These are phyloP conservation scores for Solanum aculeatissimum DNA, from an alignment of 305 asterid species.

Conservation along the genomic window DNA sequence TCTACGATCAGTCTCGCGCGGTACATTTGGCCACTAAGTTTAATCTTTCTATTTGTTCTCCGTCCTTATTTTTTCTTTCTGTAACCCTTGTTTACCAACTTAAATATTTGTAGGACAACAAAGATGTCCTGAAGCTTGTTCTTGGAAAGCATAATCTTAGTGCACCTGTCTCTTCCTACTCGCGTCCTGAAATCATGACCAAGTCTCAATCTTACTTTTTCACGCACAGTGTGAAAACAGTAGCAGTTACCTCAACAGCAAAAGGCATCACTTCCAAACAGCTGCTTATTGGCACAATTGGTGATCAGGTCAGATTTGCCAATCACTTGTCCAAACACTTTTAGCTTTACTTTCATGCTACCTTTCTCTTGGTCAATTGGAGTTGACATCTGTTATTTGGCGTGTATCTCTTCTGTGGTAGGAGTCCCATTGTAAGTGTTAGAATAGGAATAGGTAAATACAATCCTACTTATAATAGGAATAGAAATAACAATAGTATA, in stretches of 20 bases:
- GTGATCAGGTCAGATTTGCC: slow-evolving; percentile 64
- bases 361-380: background rate
- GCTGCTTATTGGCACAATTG: slow-evolving; percentile 87
- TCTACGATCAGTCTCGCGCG: slow-evolving; percentile 95
- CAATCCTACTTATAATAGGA: too few species aligned
- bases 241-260: slow-evolving; percentile 86
- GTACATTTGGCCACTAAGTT: slow-evolving; percentile 30
- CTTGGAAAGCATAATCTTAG: slow-evolving; percentile 84
- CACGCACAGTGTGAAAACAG: slow-evolving; percentile 66
- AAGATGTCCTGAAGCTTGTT: slow-evolving; percentile 81
- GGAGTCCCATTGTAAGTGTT: background rate
- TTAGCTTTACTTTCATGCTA: background rate
- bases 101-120: slow-evolving; percentile 67
- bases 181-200: slow-evolving; percentile 76
- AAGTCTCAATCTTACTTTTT: slow-evolving; percentile 91
- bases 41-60: background rate
- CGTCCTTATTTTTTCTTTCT: background rate
- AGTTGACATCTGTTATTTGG: background rate
- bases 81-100: background rate
- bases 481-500: too few species aligned
- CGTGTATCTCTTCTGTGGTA: background rate
- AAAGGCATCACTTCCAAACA: slow-evolving; percentile 97
- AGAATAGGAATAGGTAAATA: too few species aligned
- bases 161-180: slow-evolving; percentile 78
- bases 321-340: background rate